phyloP scores from a whole-genome alignment of 2,329 filamentous ascomycete species.

The Calonectria hongkongensis region DNA sequence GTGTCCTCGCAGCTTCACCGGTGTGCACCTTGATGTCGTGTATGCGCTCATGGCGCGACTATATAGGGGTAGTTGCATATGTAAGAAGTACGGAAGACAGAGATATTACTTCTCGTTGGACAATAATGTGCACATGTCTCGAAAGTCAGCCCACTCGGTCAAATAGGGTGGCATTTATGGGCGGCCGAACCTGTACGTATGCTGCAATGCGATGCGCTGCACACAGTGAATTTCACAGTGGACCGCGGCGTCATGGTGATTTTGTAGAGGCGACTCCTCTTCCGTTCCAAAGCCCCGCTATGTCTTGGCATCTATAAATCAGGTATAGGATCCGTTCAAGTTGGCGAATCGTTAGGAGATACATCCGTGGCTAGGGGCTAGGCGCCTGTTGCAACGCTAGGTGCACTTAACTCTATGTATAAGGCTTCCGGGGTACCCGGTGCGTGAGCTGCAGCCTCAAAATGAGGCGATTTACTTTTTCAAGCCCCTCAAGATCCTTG shows the following conservation, averaged over 20 bases:
- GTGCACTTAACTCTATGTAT: too few species aligned
- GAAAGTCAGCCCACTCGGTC: not conserved
- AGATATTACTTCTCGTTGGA: not conserved
- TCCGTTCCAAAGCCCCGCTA: too few species aligned
- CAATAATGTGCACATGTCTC: not conserved
- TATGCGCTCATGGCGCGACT: too few species aligned
- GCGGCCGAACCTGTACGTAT: not conserved
- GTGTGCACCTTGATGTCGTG: not conserved
- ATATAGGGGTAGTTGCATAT: not conserved
- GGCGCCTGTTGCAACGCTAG: too few species aligned
- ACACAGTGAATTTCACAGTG: not conserved
- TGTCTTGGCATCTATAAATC: too few species aligned
- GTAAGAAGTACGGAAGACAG: not conserved
- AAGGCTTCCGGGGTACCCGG: too few species aligned
- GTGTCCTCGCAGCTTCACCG: not conserved
- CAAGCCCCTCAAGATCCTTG: not conserved
- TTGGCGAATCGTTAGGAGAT: too few species aligned
- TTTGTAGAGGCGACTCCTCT: not conserved
- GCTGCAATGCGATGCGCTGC: not conserved
- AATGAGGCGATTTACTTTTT: not conserved
- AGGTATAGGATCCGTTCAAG: too few species aligned
- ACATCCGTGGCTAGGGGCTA: too few species aligned
- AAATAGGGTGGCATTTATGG: not conserved
- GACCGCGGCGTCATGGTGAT: not conserved
- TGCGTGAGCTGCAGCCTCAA: not conserved